These are phyloP conservation scores for Penicillium waksmanii DNA, from an alignment of 495 filamentous ascomycete species.

Conservation along the genomic window DNA sequence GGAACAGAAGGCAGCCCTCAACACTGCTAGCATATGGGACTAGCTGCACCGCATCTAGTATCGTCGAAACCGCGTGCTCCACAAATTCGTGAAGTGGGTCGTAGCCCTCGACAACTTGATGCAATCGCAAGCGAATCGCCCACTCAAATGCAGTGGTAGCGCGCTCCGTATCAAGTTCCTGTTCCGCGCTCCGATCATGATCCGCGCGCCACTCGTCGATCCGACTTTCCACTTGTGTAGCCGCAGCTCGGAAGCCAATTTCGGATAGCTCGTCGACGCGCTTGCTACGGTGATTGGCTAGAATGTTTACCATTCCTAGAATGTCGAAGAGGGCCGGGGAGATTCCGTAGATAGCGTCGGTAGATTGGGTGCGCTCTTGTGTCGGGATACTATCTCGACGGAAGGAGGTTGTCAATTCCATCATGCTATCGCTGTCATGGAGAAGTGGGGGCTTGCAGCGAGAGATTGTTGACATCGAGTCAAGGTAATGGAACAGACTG, in stretches of 20 bases:
- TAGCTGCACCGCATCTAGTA: constrained; percentile 24
- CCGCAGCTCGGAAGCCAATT: constrained; percentile 34
- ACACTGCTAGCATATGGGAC: constrained; percentile 33
- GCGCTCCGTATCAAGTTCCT: constrained; percentile 16
- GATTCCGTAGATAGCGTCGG: constrained; percentile 29
- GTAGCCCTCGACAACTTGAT: constrained; percentile 36
- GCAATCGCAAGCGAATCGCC: constrained; percentile 34
- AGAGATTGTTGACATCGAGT: constrained; percentile 39
- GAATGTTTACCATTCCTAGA: constrained; percentile 33
- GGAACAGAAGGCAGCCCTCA: constrained; percentile 34
- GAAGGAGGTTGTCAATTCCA: constrained; percentile 21
- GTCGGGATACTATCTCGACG: constrained; percentile 17
- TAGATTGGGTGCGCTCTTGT: constrained; percentile 12
- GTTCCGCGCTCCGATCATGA: constrained; percentile 9
- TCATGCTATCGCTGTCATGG: constrained; percentile 20
- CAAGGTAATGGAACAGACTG: constrained; percentile 34
- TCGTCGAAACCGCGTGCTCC: constrained; percentile 20
- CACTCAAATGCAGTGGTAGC: constrained; percentile 34
- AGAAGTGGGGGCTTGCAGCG: constrained; percentile 34
- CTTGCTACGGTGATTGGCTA: constrained; percentile 33
- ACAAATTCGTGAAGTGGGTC: constrained; percentile 24
- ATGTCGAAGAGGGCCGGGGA: constrained; percentile 29
- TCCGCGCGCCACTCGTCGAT: constrained; percentile 30
- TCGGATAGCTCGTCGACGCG: constrained; percentile 36
- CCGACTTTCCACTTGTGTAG: constrained; percentile 22